Base-by-base conservation (phyloP, 1,139 yeast species). In the Candida glucosophila region DNA sequence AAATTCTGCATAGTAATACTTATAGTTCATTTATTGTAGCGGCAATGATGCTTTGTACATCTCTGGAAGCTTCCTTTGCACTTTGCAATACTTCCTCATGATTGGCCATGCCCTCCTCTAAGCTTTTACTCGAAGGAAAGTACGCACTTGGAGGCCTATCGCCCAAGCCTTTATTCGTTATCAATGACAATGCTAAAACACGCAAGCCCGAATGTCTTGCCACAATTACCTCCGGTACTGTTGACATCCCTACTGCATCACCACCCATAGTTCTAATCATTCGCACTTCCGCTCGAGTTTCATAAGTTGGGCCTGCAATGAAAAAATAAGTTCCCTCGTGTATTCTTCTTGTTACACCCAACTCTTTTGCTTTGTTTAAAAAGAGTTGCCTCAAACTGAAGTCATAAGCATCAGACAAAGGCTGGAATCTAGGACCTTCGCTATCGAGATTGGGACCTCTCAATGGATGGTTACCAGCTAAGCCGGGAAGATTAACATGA, bases 221-320 rank as follows among this genome's bases (percentile, higher is more conserved):
- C 9, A 83, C 79, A 36, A 86, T 73, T 2, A 85, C 94, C 52
- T 90, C 98, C 0, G 98, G 96, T 18, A 88, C 96, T 0, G 97
- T 90, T 32, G 95, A 81, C 98, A 90, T 90, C 3, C 98, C 98
- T 5, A 88, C 97, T 0, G 93, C 83, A 52, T 90, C 96, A 24
- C 86, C 96, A 5, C 97, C 97, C 23, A 81, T 41, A 7, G 61
- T 41, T 34, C 74, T 57, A 24, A 88, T 61, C 66, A 77, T 67
- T 32, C 95, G 64, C n/a, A 80, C 80, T 53, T 90, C 97, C 0
- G 97, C 95, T 40, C 96, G 66, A 5, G 88, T 73, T 55, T 90
- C 98, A 49, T 79, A 90, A 1, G 96, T 83, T 3, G 98, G 97
- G 0, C 98, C 98, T 3, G 92, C 73, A 4, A 80, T 95, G 51